These are phyloP conservation scores for Xylaria flabelliformis DNA, from an alignment of 495 filamentous ascomycete species.

Conservation along the genomic window DNA sequence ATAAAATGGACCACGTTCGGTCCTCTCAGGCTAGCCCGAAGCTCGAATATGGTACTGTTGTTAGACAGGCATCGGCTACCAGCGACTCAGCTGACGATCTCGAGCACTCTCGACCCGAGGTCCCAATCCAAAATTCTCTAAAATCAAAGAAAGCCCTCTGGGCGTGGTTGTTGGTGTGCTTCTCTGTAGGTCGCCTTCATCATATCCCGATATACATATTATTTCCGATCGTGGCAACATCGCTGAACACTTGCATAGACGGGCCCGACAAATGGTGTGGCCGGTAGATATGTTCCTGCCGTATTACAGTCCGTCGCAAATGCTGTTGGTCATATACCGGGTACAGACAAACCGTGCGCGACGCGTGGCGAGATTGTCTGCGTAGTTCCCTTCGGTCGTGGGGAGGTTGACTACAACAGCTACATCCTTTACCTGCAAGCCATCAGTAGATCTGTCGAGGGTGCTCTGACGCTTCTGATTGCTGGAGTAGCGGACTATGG, in stretches of 20 bases:
- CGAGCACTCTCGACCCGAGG: background rate
- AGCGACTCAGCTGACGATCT: slow-evolving; percentile 15
- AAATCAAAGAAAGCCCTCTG: slow-evolving; percentile 33
- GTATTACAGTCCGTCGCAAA: slow-evolving; percentile 37
- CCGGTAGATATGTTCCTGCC: slow-evolving; percentile 33
- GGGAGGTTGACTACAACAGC: slow-evolving; percentile 36
- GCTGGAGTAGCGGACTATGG: slow-evolving; percentile 35
- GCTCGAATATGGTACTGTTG: slow-evolving; percentile 4
- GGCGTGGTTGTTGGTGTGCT: slow-evolving; percentile 35
- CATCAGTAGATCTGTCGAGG: slow-evolving; percentile 32
- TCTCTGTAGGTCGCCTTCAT: slow-evolving; percentile 27
- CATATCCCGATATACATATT: background rate
- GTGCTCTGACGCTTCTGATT: slow-evolving; percentile 31
- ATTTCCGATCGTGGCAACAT: background rate
- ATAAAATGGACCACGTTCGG: background rate
- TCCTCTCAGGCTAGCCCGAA: background rate
- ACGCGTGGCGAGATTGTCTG: slow-evolving; percentile 32
- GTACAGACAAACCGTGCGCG: slow-evolving; percentile 31
- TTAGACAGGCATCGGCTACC: background rate
- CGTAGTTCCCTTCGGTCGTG: slow-evolving; percentile 32
- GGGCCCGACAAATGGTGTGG: slow-evolving; percentile 34
- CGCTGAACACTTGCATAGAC: slow-evolving; percentile 24
- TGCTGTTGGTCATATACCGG: slow-evolving; percentile 33
- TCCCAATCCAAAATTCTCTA: background rate
- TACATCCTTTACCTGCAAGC: slow-evolving; percentile 35